Evolutionary conservation across 192 early-diverging fungal genomes (phyloP), one percentile per base, ranked within the genome.

Genomic region (Lunasporangiospora selenospora): DNA sequence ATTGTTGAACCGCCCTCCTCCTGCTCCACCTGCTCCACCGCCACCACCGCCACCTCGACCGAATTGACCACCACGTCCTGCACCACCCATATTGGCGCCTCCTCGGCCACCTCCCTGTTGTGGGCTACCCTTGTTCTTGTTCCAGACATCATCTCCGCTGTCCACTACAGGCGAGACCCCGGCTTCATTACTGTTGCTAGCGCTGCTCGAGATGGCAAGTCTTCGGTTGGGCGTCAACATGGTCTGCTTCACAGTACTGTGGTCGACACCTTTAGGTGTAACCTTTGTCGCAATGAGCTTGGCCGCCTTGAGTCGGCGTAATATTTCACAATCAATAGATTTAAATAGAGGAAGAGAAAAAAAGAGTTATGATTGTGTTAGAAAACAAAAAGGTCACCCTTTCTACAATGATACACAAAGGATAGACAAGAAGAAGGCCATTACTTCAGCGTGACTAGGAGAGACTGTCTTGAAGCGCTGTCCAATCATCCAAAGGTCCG

Each of bases 391-490:
- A 27, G 31, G 43, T 18, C 7, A 41, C 18, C 13, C 18, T 24
- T 24, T 23, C 13, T 16, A 4, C 32, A 18, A 8, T 12, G 21
- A 33, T 21, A 6, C 10, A 0, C 19, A 10, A 21, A 23, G 12
- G 3, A 34, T 18, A 31, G 33, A 10, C 12, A 51, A 52, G 5
- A 21, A 18, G 29, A 2, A 1, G 18, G 15, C 34, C 13, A n/a
- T 11, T 51, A 71, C 69, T 42, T 47, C 49, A 4, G 40, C 39
- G 53, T 73, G 69, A 7, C 60, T 58, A 3, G 27, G 46, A 3
- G 69, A 73, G 0, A 73, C 48, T 8, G 69, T 58, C 37, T 73
- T 73, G 55, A 73, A 73, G 38, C 69, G 60, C 29, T 73, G 69
- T 11, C 60, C 69, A 46, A 73, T 58, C 69, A 73, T 53, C 69